phyloP scores from a whole-genome alignment of 1,284 basidiomycete genomes.

The Microbotryomycetes sp. region DNA sequence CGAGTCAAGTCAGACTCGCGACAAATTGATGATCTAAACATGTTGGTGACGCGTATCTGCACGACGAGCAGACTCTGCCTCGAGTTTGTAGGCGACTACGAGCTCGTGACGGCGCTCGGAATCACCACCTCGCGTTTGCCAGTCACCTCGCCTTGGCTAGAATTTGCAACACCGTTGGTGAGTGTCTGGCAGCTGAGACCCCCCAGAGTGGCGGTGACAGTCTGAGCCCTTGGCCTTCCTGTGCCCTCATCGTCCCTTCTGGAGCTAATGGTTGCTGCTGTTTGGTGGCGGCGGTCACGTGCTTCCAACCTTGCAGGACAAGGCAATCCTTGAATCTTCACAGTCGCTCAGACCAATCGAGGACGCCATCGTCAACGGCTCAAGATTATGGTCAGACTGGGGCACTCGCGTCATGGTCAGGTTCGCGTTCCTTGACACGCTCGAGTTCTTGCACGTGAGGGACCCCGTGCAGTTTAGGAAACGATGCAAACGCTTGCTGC shows the following conservation, averaged over 20 bases:
- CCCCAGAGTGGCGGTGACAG: too few relatives aligned
- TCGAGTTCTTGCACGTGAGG: slow-evolving; percentile 60
- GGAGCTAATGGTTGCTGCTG: too few relatives aligned
- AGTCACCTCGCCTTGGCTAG: slow-evolving; percentile 58
- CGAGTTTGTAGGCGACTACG: slow-evolving; percentile 63
- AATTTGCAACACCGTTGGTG: slow-evolving; percentile 55
- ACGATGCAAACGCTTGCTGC: slow-evolving; percentile 31
- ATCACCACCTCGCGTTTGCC: slow-evolving; percentile 57
- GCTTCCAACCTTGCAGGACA: slow-evolving; percentile 1
- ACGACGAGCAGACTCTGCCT: background rate
- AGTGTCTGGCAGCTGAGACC: slow-evolving; percentile 46
- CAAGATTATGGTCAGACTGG: slow-evolving; percentile 57
- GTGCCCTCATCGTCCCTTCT: slow-evolving; percentile 51
- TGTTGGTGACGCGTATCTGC: background rate
- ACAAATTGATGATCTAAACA: background rate
- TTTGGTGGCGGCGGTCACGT: too few relatives aligned
- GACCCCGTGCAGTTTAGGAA: slow-evolving; percentile 45
- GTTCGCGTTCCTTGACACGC: slow-evolving; percentile 64
- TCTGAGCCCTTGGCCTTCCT: slow-evolving; percentile 47
- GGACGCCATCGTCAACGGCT: slow-evolving; percentile 45
- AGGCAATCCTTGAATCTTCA: slow-evolving; percentile 24
- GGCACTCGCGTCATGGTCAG: slow-evolving; percentile 60
- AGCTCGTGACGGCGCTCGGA: slow-evolving; percentile 65
- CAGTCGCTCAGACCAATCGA: slow-evolving; percentile 10
- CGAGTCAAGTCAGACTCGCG: too few relatives aligned